phyloP scores from a whole-genome alignment of 2,329 filamentous ascomycete species.

The Blumeria graminis region DNA sequence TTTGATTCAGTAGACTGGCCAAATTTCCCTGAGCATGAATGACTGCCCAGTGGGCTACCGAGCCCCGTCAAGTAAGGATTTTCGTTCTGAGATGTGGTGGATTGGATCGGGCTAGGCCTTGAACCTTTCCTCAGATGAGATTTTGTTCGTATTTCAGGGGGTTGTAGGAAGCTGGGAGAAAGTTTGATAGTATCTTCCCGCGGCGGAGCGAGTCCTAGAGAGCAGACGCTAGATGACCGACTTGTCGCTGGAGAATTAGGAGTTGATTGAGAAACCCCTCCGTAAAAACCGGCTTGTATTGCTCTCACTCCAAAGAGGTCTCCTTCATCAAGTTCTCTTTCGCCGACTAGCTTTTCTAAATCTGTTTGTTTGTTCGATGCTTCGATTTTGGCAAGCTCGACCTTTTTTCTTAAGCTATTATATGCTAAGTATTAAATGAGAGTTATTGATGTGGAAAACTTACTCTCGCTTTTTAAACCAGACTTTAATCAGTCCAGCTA shows the following conservation, averaged over 20 bases:
- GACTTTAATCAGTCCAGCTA: conserved; percentile 9
- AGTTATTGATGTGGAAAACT: neutral
- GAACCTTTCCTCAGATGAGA: no score
- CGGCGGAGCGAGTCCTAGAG: neutral
- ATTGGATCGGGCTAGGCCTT: no score
- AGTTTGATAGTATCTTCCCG: no score
- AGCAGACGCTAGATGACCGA: conserved; percentile 3
- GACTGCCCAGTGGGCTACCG: no score
- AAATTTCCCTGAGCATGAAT: no score
- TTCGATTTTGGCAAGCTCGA: conserved; percentile 6
- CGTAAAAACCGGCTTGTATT: conserved; percentile 10
- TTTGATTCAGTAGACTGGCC: no score
- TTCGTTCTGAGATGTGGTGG: no score
- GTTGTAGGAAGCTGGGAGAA: no score
- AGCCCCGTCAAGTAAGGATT: no score
- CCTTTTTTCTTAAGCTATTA: conserved; percentile 6
- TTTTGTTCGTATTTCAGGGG: no score
- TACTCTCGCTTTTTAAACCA: conserved; percentile 10
- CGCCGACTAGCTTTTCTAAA: conserved; percentile 7
- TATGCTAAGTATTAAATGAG: neutral
- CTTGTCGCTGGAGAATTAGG: conserved; percentile 6
- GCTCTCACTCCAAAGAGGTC: conserved; percentile 11
- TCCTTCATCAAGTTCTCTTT: conserved; percentile 7
- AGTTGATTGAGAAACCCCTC: conserved; percentile 10
- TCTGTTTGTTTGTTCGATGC: conserved; percentile 4